Percentiles rank a stretch among this genome's conserved stretches.
These are phyloP conservation scores for Gyrodon lividus DNA, from an alignment of 768 basidiomycete genomes.

Conservation along the genomic window DNA sequence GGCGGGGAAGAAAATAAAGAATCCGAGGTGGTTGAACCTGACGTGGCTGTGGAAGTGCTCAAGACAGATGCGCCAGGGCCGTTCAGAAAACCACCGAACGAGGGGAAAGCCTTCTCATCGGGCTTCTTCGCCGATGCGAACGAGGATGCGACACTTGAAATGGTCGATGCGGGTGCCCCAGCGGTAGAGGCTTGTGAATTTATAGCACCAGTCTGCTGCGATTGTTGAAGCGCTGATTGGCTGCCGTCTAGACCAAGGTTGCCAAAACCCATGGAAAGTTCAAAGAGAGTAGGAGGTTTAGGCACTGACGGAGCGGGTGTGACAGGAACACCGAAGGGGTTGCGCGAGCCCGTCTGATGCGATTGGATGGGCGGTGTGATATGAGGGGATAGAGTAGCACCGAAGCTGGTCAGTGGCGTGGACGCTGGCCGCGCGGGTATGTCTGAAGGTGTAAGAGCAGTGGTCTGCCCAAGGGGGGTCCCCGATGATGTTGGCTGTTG, in stretches of 20 bases:
- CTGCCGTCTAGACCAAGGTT: slow-evolving; percentile 20
- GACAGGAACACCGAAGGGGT: slow-evolving; percentile 86
- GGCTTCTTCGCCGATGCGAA: slow-evolving; percentile 49
- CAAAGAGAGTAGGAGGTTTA: slow-evolving; percentile 77
- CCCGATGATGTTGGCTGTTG: slow-evolving; percentile 9
- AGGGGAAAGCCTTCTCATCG: slow-evolving; percentile 19
- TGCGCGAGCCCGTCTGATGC: slow-evolving; percentile 91
- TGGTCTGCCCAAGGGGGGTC: slow-evolving; percentile 6
- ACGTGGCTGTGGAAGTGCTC: slow-evolving; percentile 35
- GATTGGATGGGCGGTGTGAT: slow-evolving; percentile 67
- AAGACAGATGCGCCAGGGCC: slow-evolving; percentile 20
- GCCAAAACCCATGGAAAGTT: slow-evolving; percentile 59
- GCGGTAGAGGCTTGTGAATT: slow-evolving; percentile 22
- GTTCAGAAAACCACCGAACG: slow-evolving; percentile 6
- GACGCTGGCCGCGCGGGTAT: slow-evolving; percentile 65
- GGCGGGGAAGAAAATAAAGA: slow-evolving; percentile 42
- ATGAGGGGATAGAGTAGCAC: slow-evolving; percentile 38
- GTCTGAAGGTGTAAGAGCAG: slow-evolving; percentile 6
- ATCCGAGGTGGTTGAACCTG: slow-evolving; percentile 47
- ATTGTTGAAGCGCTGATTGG: slow-evolving; percentile 31
- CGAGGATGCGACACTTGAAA: slow-evolving; percentile 71
- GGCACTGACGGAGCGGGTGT: slow-evolving; percentile 64
- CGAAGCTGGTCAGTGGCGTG: slow-evolving; percentile 58
- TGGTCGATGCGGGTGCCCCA: slow-evolving; percentile 40
- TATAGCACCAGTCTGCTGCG: slow-evolving; percentile 32